Percentiles rank a stretch among this genome's conserved stretches.
Conservation (phyloP, 306 rosid genomes). For the Cucurbita moschata region DNA sequence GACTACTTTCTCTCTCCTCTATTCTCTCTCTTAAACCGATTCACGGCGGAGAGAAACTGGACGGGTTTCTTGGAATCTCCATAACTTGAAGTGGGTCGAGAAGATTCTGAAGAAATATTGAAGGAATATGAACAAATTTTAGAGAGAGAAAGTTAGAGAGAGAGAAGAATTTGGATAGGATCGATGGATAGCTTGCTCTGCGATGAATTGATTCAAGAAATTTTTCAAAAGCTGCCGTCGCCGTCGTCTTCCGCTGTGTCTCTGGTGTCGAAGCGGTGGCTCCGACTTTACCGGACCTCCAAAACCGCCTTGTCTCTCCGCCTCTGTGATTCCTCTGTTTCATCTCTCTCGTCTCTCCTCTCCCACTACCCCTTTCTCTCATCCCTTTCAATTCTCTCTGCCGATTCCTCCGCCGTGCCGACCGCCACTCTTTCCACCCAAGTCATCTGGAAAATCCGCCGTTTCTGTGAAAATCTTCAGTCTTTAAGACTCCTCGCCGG, state of each 20-base stretch:
- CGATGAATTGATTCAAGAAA: conserved; percentile 70
- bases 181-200: conserved; percentile 42
- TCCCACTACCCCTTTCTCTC: conserved; percentile 46
- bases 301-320: conserved; percentile 53
- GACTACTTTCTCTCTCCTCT: neutral
- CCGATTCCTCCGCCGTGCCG: conserved; percentile 12
- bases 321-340: conserved; percentile 12
- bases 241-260: conserved; percentile 36
- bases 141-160: neutral
- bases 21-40: neutral
- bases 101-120: neutral
- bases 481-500: conserved; percentile 30
- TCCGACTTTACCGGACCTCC: conserved; percentile 52
- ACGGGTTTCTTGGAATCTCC: neutral
- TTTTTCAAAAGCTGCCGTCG: conserved; percentile 47
- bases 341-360: conserved; percentile 38
- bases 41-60: neutral
- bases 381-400: conserved; percentile 35
- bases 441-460: conserved; percentile 25
- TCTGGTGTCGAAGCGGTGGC: conserved; percentile 84
- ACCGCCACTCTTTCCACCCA: conserved; percentile 11
- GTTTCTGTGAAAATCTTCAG: conserved; percentile 26
- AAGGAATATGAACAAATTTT: neutral
- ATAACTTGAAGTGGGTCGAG: neutral
- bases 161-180: neutral